A percentile compares a stretch with the other conserved stretches of the same genome.
Evolutionary conservation across 768 basidiomycete species (phyloP).

Genomic region (Naganishia randhawae): DNA sequence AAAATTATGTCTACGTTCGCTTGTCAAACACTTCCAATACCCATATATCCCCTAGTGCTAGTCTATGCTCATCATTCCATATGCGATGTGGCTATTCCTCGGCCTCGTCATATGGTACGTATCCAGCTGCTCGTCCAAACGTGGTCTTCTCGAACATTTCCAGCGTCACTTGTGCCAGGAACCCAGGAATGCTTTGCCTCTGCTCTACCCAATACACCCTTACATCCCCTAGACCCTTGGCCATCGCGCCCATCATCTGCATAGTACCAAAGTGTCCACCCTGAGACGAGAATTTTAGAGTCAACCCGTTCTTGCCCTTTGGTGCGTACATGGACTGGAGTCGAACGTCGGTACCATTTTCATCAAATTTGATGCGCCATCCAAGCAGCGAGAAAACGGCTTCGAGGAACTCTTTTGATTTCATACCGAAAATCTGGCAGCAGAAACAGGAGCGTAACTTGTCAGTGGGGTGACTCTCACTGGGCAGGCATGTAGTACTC

Average conservation of each 20-base stretch:
- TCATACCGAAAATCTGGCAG: constrained; percentile 73
- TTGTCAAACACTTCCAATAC: too few relatives aligned
- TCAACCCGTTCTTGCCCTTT: constrained; percentile 80
- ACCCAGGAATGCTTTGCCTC: constrained; percentile 81
- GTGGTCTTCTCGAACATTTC: constrained; percentile 81
- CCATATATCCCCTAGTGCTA: too few relatives aligned
- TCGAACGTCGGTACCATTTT: constrained; percentile 75
- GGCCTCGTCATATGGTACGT: constrained; percentile 31
- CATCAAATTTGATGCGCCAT: constrained; percentile 84
- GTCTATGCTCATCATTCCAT: neutral
- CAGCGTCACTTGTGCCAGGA: constrained; percentile 80
- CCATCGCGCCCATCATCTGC: constrained; percentile 50
- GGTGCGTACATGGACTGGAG: constrained; percentile 89
- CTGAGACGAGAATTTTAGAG: constrained; percentile 48
- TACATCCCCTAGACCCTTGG: constrained; percentile 60
- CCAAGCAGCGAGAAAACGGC: constrained; percentile 85
- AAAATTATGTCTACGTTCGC: neutral
- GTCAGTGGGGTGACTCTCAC: too few relatives aligned
- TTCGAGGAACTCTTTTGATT: constrained; percentile 85
- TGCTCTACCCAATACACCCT: constrained; percentile 82
- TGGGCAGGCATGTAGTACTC: constrained; percentile 20
- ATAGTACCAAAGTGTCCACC: constrained; percentile 50
- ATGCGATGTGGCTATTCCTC: neutral
- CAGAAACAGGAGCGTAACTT: neutral
- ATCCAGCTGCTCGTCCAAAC: constrained; percentile 44